A percentile compares a stretch with the other conserved stretches of the same genome.
Conservation (phyloP, 495 filamentous ascomycete genomes). For the Penicillium chermesinum region DNA sequence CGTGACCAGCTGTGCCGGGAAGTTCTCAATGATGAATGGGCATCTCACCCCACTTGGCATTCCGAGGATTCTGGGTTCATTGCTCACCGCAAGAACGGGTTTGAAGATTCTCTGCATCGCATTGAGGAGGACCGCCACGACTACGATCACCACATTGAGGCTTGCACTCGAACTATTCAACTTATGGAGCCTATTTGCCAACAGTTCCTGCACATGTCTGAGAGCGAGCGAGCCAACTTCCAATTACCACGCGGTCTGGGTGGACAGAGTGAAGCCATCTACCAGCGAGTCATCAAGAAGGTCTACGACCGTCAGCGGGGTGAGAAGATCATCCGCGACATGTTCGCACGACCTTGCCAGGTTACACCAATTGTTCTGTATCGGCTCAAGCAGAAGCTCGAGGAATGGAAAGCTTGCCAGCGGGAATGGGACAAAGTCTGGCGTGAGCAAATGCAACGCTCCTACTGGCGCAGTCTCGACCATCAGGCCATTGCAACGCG, state of each 20-base stretch:
- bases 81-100: constrained; percentile 92
- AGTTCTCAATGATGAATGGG: constrained; percentile 97
- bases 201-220: constrained; percentile 69
- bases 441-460: constrained; percentile 85
- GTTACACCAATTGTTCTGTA: constrained; percentile 83
- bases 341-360: constrained; percentile 73
- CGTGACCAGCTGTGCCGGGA: constrained; percentile 87
- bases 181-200: constrained; percentile 90
- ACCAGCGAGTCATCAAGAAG: constrained; percentile 95
- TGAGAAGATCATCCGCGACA: constrained; percentile 70
- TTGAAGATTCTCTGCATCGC: constrained; percentile 86
- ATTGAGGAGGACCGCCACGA: constrained; percentile 99
- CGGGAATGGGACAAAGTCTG: constrained; percentile 99
- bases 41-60: constrained; percentile 97
- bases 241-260: constrained; percentile 77
- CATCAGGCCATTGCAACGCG: constrained; percentile 89
- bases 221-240: constrained; percentile 65
- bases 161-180: constrained; percentile 86
- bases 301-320: constrained; percentile 89
- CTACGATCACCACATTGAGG: constrained; percentile 97
- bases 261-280: constrained; percentile 91
- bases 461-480: constrained; percentile 93
- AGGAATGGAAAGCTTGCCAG: constrained; percentile 94
- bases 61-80: constrained; percentile 98
- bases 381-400: constrained; percentile 85